These are phyloP conservation scores for Arachis stenosperma DNA, from an alignment of 306 rosid species.

Conservation along the genomic window DNA sequence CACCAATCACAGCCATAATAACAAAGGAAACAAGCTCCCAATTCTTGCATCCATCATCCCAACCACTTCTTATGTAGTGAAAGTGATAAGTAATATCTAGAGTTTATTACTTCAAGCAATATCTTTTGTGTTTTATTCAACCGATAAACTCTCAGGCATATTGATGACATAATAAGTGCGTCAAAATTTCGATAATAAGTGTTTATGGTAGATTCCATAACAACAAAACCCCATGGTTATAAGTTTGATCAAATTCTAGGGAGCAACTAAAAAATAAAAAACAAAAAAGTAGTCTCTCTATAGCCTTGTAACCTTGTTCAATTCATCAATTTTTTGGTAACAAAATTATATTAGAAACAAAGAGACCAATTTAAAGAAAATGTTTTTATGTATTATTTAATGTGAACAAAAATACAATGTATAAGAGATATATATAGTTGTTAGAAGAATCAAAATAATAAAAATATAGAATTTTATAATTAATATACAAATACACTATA, in stretches of 20 bases:
- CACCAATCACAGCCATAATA: not conserved
- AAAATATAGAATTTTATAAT: too few species aligned
- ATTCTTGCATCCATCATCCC: not conserved
- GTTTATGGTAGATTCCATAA: not conserved
- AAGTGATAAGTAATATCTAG: conserved; percentile 19
- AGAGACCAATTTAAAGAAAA: too few species aligned
- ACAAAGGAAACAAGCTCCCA: not conserved
- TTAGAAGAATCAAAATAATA: too few species aligned
- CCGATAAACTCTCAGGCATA: not conserved
- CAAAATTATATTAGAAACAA: not conserved
- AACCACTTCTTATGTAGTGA: not conserved
- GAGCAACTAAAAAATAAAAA: not conserved
- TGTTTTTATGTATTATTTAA: too few species aligned
- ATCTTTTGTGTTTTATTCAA: not conserved
- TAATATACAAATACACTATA: too few species aligned
- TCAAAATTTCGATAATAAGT: not conserved
- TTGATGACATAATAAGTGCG: not conserved
- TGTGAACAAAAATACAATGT: too few species aligned
- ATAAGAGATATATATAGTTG: too few species aligned
- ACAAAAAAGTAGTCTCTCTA: not conserved
- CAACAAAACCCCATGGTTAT: not conserved
- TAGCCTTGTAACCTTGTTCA: not conserved
- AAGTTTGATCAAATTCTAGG: not conserved
- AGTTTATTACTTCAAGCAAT: not conserved
- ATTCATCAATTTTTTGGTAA: not conserved